Evolutionary conservation across 208 protist species (phyloP), one percentile per base, ranked within the genome.

Genomic region (Wallacemonas sp.): DNA sequence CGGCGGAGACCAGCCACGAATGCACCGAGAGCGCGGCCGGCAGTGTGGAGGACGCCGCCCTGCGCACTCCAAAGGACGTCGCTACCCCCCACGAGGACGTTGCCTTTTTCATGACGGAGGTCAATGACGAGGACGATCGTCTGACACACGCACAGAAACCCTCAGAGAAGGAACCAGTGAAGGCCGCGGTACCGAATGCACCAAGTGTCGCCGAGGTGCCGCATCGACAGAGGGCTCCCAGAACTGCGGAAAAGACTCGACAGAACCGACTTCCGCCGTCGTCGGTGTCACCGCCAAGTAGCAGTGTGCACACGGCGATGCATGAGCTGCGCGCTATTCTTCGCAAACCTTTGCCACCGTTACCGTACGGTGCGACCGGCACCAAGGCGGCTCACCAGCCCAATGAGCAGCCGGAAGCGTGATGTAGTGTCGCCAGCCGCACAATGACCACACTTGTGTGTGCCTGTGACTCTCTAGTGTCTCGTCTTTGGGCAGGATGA

Each of bases 231-330:
- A n/a, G n/a, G n/a, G n/a, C n/a, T n/a, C n/a, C n/a, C n/a, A n/a
- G n/a, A n/a, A n/a, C n/a, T n/a, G n/a, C n/a, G n/a, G n/a, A n/a
- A n/a, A n/a, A n/a, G n/a, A 19, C 12, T 59, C 58, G 44, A 33
- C 48, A 12, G 32, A 15, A 21, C 10, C 52, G 15, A 37, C 24
- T 66, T n/a, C 64, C 67, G 30, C 37, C 36, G 41, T 71, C 71
- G 19, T 64, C 76, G 0, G 59, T 78, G 33, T 87, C 76, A 17
- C 79, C 83, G 9, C 66, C 74, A 0, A 80, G 44, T 48, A 76
- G 75, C 13, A 95, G 90, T 71, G 87, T 90, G 29, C 91, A 90
- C 61, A 69, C 79, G 13, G 84, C 88, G 33, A 83, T 96, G 64
- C 81, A 71, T 29, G 87, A 96, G 65, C 75, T 96, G 26, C 78